Base-by-base conservation (phyloP, 2,329 filamentous ascomycete genomes). In the Leptographium procerum region DNA sequence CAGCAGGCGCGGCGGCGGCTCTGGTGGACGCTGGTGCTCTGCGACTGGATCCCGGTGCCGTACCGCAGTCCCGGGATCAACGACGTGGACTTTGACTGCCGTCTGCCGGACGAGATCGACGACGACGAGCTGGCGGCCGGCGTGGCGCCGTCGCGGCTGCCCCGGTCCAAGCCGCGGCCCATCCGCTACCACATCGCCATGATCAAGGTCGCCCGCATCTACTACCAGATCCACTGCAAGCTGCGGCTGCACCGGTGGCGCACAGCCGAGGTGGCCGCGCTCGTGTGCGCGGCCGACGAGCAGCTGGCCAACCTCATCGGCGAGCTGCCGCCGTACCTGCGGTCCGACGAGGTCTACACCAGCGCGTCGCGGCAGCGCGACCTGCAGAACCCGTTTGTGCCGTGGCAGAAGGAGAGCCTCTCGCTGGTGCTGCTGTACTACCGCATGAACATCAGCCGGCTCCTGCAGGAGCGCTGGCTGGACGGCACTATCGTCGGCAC, bases 11-110 rank as follows among this genome's bases (percentile, higher is more conserved):
- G 28, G 2, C 33, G 48, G 5, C 24, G 56, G 19, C 56, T 57
- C 3, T 57, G 56, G 56, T 57, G 56, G 56, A 52, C 56, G 4
- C 28, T 57, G 1, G 26, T 53, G n/a, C 47, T 57, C 10, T 57
- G 50, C 22, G 56, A 57, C n/a, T 57, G 56, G 48, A 7, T 55
- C 28, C 28, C 19, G n/a, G 29, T 53, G 34, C 50, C 36, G 7
- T 53, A 57, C 26, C 50, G n/a, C 26, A 9, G 13, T 3, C 56
- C 56, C 4, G 19, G 14, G 19, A 22, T 57, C 14, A 3, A 14
- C 10, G 56, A 52, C 9, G 56, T 19, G 13, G 56, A 57, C 36
- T 57, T 57, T 19, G 16, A 34, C 29, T 14, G 47, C 7, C 26
- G 4, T 13, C 34, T 57, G 16, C 56, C 56, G 11, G 28, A 56